Evolutionary conservation across 108 stramenopile genomes (phyloP), one percentile per base, ranked within the genome.

Genomic region (Discostella pseudostelligera): DNA sequence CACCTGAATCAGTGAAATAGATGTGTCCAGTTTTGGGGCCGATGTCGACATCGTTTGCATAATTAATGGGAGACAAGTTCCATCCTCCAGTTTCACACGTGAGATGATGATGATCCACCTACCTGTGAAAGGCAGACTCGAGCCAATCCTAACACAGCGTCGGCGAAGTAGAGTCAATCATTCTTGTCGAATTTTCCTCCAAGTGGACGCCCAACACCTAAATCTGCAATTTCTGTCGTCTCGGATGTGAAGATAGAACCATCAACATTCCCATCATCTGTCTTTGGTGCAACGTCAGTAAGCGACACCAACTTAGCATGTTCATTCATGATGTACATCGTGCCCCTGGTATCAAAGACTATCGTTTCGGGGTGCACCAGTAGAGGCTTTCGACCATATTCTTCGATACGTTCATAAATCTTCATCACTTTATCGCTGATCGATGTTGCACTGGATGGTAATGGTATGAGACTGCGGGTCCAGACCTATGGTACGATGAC

Each of bases 1-100:
- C 79, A 46, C 56, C 59, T 35, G 88, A 84, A 81, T 90, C 89
- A 1, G 82, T 74, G 68, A 90, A 90, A 59, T 90, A 90, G 0
- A 90, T 74, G 54, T 76, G 81, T 32, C 86, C 86, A 9, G 72
- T 78, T 32, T 65, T 75, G 13, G 83, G 84, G 12, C 82, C 85
- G 43, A 90, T 63, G 9, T 74, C 69, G 9, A 87, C 63, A 69
- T 87, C 89, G 65, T 90, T 81, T 37, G 81, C 84, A 62, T 75
- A 87, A 1, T 20, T 43, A 9, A 90, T 74, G 42, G 44, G 59
- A 16, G 85, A 83, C 44, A 65, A 49, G 70, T 56, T 11, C 73
- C 79, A 58, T 82, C 76, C 8, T 54, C 26, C 4, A 84, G 42
- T 47, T 69, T 46, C 16, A 90, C 81, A 16, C 58, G 47, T 44